Base-by-base conservation (phyloP, 345 rosid genomes). In the Rubroshorea leprosula region DNA sequence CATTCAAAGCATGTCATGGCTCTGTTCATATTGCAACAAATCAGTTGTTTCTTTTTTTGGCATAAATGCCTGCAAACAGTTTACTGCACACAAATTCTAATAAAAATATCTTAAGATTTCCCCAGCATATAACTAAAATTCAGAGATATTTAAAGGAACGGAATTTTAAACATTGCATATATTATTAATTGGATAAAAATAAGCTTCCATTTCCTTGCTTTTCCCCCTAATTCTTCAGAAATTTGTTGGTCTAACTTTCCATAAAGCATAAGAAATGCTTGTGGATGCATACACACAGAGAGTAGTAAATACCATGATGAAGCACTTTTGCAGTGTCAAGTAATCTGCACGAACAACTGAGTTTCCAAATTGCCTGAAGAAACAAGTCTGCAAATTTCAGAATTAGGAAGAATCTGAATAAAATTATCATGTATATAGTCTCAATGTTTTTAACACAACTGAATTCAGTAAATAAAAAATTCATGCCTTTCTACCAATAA, bases 331-430 rank as follows among this genome's bases (percentile, higher is more conserved):
- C 18, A 93, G 92, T 45, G 90, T 78, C 52, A 92, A 83, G 74
- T 92, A 93, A 70, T 93, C 97, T 44, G 78, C 74, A 62, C 83
- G 96, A 71, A 72, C 94, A 60, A 93, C 96, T n/a, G 99, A 84
- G 29, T 39, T 70, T 56, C 91, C 96, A 56, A 93, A 93, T 70
- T 93, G 97, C 41, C 88, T 76, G 67, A 93, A 84, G 81, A 86
- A 89, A 71, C 99, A 93, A 54, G 80, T 86, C 97, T 93, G 83
- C 78, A 68, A 47, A 47, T 66, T 41, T 66, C 51, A 73, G 65
- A 48, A 27, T 27, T 31, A 49, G 26, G 17, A n/a, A n/a, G n/a
- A 49, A 54, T 17, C 27, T 51, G 45, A 51, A 59, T 10, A 19
- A 46, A 17, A 55, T 7, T n/a, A n/a, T n/a, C n/a, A n/a, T 15